Evolutionary conservation across 2,329 filamentous ascomycete genomes (phyloP), one percentile per base, ranked within the genome.

Genomic region (Pseudogymnoascus sp.): DNA sequence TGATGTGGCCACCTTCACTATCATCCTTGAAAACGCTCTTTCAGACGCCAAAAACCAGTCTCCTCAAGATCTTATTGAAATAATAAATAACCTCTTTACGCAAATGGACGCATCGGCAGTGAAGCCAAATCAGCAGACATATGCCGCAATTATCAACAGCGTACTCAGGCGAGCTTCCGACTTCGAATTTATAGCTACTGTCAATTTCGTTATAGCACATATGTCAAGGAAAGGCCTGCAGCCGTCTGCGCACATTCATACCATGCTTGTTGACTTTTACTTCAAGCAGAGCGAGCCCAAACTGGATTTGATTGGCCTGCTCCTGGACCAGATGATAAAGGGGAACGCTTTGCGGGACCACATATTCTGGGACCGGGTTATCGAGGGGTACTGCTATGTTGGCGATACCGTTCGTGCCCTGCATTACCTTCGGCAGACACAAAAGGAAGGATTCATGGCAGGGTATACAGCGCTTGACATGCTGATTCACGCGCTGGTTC

Each of bases 1-100:
- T 0, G 84, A 92, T 71, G 77, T 80, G n/a, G 82, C 81, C 5
- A 94, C 91, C 0, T 90, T 90, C 72, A 89, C 85, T 22, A 84
- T 91, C 65, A 79, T 94, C 62, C 77, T 94, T 6, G 84, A 88
- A 42, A 82, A 81, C 69, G 73, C 83, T 64, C 75, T 84, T 68
- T 70, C 75, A 65, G 67, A 73, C 41, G 74, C 84, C 42, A 69
- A 74, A 38, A 60, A 67, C 28, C 69, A 78, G 58, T 71, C 76
- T 1, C 72, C 78, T 0, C 72, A 77, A 9, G 78, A 85, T 61
- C 85, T 88, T 71, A 69, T 72, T 19, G 70, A 73, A 1, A 76
- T 79, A 16, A 78, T 91, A 5, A 68, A 78, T n/a, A 70, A 72
- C 4, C 76, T 88, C 52, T 79, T 92, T 61, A 66, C 73, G 2